Conservation (phyloP, 1,284 basidiomycete genomes). For the Gymnopus androsaceus region DNA sequence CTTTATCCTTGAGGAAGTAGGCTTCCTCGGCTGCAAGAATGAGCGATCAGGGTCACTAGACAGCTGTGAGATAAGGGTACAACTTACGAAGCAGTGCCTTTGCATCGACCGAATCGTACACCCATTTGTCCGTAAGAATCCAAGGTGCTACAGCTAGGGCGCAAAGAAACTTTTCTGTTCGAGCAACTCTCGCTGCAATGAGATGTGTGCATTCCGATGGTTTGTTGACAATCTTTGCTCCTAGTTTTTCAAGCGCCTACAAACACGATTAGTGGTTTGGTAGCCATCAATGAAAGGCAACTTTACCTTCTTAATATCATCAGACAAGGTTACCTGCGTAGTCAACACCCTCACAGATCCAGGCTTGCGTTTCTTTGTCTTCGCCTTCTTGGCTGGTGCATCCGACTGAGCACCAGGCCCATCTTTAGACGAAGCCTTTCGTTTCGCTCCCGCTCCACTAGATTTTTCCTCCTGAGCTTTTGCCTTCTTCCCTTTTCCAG, state of each 20-base stretch:
- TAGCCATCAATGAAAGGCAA: not conserved
- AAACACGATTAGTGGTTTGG: conserved; percentile 6
- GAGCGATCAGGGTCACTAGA: conserved; percentile 8
- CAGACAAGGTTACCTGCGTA: conserved; percentile 56
- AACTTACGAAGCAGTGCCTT: conserved; percentile 60
- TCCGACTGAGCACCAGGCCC: conserved; percentile 14
- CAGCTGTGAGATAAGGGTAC: conserved; percentile 1
- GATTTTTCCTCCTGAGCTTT: conserved; percentile 22
- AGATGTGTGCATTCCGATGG: conserved; percentile 77
- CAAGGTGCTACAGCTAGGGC: conserved; percentile 63
- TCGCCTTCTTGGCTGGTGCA: not conserved
- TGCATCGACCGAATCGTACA: conserved; percentile 54
- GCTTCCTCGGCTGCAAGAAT: conserved; percentile 56
- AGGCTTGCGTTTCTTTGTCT: conserved; percentile 17
- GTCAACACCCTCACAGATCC: conserved; percentile 52
- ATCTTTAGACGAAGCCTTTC: conserved; percentile 6
- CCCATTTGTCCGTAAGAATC: conserved; percentile 71
- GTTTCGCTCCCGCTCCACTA: conserved; percentile 1
- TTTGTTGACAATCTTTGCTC: conserved; percentile 61
- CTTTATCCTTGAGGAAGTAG: conserved; percentile 60
- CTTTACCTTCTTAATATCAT: conserved; percentile 57
- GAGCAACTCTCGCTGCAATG: conserved; percentile 62
- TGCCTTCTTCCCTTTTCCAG: conserved; percentile 13
- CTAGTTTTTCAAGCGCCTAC: conserved; percentile 63
- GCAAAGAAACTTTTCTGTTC: conserved; percentile 84